These are phyloP conservation scores for Fonsecaea erecta DNA, from an alignment of 2,329 filamentous ascomycete genomes.

Conservation along the genomic window DNA sequence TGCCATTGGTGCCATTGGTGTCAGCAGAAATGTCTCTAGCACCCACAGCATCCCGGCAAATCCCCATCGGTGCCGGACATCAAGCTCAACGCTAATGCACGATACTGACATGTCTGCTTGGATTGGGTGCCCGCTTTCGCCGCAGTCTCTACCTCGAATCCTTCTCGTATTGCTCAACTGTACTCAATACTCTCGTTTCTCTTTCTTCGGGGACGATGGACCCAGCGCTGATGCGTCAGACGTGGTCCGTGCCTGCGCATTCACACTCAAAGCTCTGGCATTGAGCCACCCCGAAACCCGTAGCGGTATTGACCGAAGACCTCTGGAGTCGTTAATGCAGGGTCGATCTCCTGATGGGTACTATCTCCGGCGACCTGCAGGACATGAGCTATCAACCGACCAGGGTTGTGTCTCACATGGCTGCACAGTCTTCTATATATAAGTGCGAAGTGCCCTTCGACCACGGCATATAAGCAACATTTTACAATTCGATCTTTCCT, in stretches of 20 bases:
- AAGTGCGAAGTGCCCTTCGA: background rate
- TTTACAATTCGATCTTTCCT: background rate
- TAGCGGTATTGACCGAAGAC: background rate
- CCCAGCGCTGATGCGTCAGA: background rate
- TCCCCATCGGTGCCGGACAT: background rate
- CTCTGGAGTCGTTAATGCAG: background rate
- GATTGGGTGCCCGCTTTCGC: slow-evolving; percentile 6
- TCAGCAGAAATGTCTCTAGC: background rate
- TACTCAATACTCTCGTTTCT: background rate
- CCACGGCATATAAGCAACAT: background rate
- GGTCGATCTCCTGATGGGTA: background rate
- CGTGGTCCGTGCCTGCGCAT: background rate
- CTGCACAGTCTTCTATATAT: background rate
- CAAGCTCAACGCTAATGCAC: slow-evolving; percentile 23
- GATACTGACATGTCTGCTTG: slow-evolving; percentile 11
- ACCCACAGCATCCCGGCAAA: background rate
- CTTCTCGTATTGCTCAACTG: background rate
- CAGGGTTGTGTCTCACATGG: background rate
- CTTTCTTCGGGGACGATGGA: background rate
- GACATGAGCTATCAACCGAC: background rate
- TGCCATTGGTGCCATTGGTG: background rate
- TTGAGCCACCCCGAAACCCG: background rate
- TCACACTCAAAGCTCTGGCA: background rate
- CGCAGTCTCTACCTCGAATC: background rate
- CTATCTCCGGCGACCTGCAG: background rate